Conservation (phyloP, 2,329 filamentous ascomycete species). For the Microascus cirrosus region DNA sequence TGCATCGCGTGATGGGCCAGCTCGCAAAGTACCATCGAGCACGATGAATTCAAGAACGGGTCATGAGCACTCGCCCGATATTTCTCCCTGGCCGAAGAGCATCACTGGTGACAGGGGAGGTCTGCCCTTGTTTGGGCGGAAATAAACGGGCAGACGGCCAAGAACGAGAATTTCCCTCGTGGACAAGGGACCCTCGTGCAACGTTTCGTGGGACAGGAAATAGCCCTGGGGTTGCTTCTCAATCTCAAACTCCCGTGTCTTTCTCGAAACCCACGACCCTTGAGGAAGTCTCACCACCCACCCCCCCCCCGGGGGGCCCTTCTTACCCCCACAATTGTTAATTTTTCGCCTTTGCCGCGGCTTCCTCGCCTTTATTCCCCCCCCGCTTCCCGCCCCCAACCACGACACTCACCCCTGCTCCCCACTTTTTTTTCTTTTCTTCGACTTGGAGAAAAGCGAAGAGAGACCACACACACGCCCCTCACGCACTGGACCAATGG, state of each 20-base stretch:
- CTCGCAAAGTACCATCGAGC: background rate
- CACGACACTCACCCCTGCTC: background rate
- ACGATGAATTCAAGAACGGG: background rate
- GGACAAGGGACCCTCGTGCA: background rate
- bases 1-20: background rate
- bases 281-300: background rate
- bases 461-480: too few species aligned
- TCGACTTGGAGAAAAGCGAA: background rate
- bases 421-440: background rate
- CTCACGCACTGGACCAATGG: background rate
- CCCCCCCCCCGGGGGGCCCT: too few species aligned
- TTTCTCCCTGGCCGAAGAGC: background rate
- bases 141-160: background rate
- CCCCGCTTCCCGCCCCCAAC: background rate
- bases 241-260: too few species aligned
- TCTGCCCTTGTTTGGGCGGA: background rate
- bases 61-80: background rate
- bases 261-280: background rate
- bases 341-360: background rate
- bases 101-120: background rate
- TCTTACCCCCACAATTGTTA: background rate
- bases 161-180: background rate
- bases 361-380: background rate
- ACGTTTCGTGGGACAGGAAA: background rate
- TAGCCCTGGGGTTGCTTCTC: too few species aligned